Percentiles rank a stretch among this genome's conserved stretches.
Conservation (phyloP, 768 basidiomycete species). For the Naematelia encephala region DNA sequence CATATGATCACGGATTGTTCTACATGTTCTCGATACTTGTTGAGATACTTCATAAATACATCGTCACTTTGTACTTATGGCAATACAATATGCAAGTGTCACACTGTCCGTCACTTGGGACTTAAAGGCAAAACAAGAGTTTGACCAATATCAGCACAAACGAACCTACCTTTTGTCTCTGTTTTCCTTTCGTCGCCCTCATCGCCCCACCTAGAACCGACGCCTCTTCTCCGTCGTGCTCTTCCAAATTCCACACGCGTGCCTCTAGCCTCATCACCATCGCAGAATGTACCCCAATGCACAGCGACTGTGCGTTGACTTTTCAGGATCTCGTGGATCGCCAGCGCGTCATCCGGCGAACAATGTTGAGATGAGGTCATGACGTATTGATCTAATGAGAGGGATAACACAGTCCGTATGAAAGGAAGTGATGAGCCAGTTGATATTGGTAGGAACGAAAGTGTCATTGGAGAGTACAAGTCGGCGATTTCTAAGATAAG, state of each 20-base stretch:
- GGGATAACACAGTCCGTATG: conserved; percentile 44
- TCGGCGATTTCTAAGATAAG: conserved; percentile 46
- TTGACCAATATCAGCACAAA: conserved; percentile 37
- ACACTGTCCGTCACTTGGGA: background rate
- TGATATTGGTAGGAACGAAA: conserved; percentile 45
- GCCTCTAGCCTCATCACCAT: conserved; percentile 37
- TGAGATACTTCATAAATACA: too few relatives aligned
- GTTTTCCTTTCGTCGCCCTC: conserved; percentile 5
- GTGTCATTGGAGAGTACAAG: conserved; percentile 39
- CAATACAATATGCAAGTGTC: too few relatives aligned
- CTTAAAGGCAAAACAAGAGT: conserved; percentile 25
- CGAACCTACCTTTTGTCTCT: conserved; percentile 29
- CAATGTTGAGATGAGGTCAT: conserved; percentile 45
- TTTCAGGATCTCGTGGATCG: conserved; percentile 33
- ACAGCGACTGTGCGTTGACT: conserved; percentile 32
- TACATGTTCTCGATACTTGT: too few relatives aligned
- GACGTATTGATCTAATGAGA: conserved; percentile 49
- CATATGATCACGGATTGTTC: too few relatives aligned
- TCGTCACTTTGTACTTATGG: too few relatives aligned
- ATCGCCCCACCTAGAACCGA: conserved; percentile 21
- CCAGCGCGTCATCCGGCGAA: conserved; percentile 37
- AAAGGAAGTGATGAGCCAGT: conserved; percentile 50
- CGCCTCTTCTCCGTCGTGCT: conserved; percentile 19
- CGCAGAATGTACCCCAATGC: conserved; percentile 47
- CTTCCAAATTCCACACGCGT: conserved; percentile 43